phyloP scores from a whole-genome alignment of 306 rosid species.

The Psophocarpus tetragonolobus region DNA sequence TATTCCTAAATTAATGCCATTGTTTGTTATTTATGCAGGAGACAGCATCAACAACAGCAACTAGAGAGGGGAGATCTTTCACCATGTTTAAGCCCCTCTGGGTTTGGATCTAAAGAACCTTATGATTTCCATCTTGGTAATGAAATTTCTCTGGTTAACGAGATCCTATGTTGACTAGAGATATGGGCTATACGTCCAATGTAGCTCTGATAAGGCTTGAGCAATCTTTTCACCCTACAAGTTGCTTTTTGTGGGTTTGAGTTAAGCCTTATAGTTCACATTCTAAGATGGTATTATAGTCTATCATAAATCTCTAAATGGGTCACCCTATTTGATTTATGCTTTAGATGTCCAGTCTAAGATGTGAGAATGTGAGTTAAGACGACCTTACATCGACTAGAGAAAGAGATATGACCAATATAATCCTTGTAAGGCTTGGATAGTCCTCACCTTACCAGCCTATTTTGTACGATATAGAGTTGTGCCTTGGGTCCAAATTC shows the following conservation, averaged over 20 bases:
- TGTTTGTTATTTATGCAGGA: slow-evolving; percentile 34
- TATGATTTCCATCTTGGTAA: slow-evolving; percentile 58
- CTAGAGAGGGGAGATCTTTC: slow-evolving; percentile 55
- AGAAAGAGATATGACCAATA: background rate
- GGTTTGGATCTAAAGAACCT: slow-evolving; percentile 41
- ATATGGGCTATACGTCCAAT: background rate
- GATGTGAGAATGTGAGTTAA: background rate
- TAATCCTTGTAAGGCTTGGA: background rate
- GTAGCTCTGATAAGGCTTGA: background rate
- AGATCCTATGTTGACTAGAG: background rate
- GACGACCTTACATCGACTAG: background rate
- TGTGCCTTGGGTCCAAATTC: background rate
- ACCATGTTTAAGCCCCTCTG: slow-evolving; percentile 52
- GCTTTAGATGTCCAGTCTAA: background rate
- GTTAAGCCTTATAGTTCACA: background rate
- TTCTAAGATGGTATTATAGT: background rate
- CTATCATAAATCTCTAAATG: background rate
- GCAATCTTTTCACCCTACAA: background rate
- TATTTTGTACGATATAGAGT: background rate
- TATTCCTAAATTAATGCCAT: slow-evolving; percentile 25
- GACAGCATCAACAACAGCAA: slow-evolving; percentile 51
- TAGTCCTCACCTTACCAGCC: background rate
- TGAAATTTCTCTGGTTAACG: slow-evolving; percentile 11
- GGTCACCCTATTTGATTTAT: background rate
- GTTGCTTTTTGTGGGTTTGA: background rate